Evolutionary conservation across 306 rosid genomes (phyloP).

Genomic region (Mimosa bimucronata): DNA sequence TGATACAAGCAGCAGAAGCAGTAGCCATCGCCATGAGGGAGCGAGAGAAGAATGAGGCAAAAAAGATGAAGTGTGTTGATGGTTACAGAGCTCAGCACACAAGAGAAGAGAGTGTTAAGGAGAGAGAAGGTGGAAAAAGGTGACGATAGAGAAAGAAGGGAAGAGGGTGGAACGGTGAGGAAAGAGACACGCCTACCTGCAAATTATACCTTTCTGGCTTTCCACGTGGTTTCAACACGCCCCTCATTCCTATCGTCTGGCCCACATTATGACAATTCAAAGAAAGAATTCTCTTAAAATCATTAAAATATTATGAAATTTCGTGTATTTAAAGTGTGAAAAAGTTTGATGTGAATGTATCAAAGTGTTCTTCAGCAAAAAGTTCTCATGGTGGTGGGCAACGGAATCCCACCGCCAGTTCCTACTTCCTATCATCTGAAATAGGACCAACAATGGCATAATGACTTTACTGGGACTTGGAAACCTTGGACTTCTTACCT

Average conservation of each 20-base stretch:
- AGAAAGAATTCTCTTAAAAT: too few relatives aligned
- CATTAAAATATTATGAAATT: too few relatives aligned
- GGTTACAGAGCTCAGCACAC: background rate
- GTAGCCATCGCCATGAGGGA: conserved; percentile 52
- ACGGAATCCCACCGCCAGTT: too few relatives aligned
- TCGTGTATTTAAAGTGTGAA: too few relatives aligned
- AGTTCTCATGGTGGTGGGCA: too few relatives aligned
- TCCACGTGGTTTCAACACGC: conserved; percentile 53
- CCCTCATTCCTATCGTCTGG: conserved; percentile 5
- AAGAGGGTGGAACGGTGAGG: conserved; percentile 52
- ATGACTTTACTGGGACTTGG: too few relatives aligned
- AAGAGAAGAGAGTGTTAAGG: background rate
- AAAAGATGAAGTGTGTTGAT: background rate
- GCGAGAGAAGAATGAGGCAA: conserved; percentile 4
- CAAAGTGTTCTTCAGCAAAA: too few relatives aligned
- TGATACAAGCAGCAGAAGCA: conserved; percentile 37
- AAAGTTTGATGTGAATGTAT: too few relatives aligned
- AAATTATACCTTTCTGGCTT: conserved; percentile 34
- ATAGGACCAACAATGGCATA: too few relatives aligned
- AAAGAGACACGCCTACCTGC: conserved; percentile 69
- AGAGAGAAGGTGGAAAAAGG: background rate
- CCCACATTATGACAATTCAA: too few relatives aligned
- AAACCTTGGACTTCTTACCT: too few relatives aligned
- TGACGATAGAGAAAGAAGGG: conserved; percentile 7
- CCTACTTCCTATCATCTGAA: too few relatives aligned